Conservation (phyloP, 1,284 basidiomycete genomes). For the Tilletia setariae region DNA sequence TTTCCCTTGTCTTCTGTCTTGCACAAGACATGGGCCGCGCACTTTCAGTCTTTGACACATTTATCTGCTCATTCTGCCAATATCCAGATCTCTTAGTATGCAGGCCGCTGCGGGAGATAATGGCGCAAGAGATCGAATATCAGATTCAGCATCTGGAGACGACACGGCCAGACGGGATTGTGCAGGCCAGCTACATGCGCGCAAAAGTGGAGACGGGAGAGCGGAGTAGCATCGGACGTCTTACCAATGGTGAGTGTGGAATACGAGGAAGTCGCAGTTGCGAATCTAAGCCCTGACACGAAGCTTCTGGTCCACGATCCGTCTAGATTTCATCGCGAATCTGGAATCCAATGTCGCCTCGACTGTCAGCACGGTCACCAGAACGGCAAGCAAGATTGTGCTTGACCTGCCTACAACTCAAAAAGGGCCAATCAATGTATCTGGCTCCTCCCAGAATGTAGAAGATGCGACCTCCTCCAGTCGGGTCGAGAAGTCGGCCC, state of each 20-base stretch:
- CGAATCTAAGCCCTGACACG: not conserved
- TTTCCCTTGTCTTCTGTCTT: not conserved
- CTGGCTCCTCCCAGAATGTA: not conserved
- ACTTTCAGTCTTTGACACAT: no score
- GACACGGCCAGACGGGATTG: not conserved
- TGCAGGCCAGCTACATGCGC: not conserved
- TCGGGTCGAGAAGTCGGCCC: not conserved
- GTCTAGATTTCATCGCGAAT: constrained; percentile 36
- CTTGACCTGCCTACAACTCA: constrained; percentile 20
- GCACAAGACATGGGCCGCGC: not conserved
- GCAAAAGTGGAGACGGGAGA: constrained; percentile 23
- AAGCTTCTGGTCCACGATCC: not conserved
- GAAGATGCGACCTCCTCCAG: not conserved
- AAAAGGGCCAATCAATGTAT: not conserved
- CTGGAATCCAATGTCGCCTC: constrained; percentile 46
- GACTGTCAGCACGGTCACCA: constrained; percentile 45
- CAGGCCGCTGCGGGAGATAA: constrained; percentile 2
- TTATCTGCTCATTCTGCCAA: no score
- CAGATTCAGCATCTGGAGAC: not conserved
- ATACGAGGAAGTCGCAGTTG: not conserved
- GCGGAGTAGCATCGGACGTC: constrained; percentile 38
- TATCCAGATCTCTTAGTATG: not conserved
- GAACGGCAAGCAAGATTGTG: constrained; percentile 47
- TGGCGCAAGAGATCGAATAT: not conserved
- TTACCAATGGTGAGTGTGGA: constrained; percentile 30